These are phyloP conservation scores for Gossypium gossypioides DNA, from an alignment of 441 rosid genomes.

Conservation along the genomic window DNA sequence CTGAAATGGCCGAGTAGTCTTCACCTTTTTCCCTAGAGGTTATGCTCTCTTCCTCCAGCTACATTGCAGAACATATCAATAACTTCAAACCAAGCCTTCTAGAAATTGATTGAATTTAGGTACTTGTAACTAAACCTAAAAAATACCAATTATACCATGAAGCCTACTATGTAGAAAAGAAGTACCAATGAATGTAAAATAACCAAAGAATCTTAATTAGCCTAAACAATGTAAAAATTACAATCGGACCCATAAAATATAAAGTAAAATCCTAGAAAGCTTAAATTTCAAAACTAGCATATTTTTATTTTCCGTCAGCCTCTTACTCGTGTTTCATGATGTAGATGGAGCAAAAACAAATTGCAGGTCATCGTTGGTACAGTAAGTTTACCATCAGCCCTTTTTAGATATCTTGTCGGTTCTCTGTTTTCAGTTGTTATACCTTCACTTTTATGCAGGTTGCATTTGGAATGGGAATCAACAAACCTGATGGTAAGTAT, in stretches of 20 bases:
- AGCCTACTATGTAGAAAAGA: background rate
- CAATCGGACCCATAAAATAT: background rate
- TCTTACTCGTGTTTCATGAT: constrained; percentile 21
- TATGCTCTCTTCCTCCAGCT: background rate
- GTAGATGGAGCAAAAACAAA: constrained; percentile 92
- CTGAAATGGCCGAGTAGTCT: background rate
- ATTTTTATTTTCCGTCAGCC: background rate
- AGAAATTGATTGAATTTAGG: background rate
- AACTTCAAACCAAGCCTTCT: background rate
- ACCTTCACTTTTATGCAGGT: constrained; percentile 40
- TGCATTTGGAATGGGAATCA: constrained; percentile 99
- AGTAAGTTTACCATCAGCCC: constrained; percentile 38
- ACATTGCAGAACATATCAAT: background rate
- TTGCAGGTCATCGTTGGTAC: constrained; percentile 96
- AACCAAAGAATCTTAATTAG: background rate
- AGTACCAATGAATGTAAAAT: background rate
- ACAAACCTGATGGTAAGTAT: constrained; percentile 94
- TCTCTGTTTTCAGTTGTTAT: constrained; percentile 16
- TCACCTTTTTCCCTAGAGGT: background rate
- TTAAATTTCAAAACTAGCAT: background rate
- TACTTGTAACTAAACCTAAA: background rate
- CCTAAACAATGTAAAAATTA: background rate
- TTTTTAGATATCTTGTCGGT: background rate
- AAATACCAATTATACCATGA: background rate
- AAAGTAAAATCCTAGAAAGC: background rate